Conservation (phyloP, 139 green algal genomes). For the Picochlorum costavermella region DNA sequence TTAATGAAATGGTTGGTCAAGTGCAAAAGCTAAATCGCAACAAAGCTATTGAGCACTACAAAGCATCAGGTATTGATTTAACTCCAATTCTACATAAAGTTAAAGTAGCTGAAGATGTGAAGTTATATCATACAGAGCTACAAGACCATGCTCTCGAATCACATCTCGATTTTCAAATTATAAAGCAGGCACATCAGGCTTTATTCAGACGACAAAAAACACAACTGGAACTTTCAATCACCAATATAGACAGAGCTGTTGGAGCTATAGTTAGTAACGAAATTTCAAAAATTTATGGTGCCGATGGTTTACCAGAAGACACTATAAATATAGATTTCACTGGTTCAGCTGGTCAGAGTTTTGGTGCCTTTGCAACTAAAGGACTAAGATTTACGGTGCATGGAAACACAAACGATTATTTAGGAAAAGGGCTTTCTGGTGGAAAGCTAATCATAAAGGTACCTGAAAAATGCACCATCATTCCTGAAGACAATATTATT, state of each 20-base stretch:
- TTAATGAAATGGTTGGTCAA: constrained; percentile 86
- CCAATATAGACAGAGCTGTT: constrained; percentile 82
- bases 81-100: too few relatives aligned
- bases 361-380: constrained; percentile 71
- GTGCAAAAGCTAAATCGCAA: constrained; percentile 73
- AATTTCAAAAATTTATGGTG: constrained; percentile 72
- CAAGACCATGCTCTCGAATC: constrained; percentile 22
- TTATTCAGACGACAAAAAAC: too few relatives aligned
- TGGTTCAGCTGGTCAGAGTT: constrained; percentile 80
- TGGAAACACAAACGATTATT: constrained; percentile 93
- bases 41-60: constrained; percentile 40
- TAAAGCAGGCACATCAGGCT: too few relatives aligned
- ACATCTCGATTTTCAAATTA: too few relatives aligned
- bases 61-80: too few relatives aligned
- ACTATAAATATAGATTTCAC: constrained; percentile 83
- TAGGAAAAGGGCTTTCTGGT: constrained; percentile 84
- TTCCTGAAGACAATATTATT: constrained; percentile 80
- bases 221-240: constrained; percentile 62
- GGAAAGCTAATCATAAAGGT: constrained; percentile 70
- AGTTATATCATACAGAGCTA: constrained; percentile 55
- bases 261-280: constrained; percentile 85
- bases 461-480: constrained; percentile 49
- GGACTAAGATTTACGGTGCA: constrained; percentile 84
- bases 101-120: too few relatives aligned
- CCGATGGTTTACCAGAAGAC: constrained; percentile 65